Percentiles rank a stretch among this genome's conserved stretches.
These are phyloP conservation scores for Lactarius akahatsu DNA, from an alignment of 768 basidiomycete species.

Conservation along the genomic window DNA sequence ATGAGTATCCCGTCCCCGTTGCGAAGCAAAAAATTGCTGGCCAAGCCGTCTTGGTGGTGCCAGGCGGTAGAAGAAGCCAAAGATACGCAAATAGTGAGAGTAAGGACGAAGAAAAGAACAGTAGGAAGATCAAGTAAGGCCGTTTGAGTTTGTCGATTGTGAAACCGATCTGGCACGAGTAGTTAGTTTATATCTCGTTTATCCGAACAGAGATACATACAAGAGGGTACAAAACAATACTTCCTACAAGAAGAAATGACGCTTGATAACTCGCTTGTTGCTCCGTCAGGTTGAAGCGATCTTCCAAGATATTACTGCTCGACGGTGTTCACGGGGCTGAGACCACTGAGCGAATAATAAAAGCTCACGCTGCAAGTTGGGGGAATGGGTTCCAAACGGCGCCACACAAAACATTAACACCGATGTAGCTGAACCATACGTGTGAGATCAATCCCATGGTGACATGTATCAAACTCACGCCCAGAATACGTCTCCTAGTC, in stretches of 20 bases:
- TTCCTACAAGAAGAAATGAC: conserved; percentile 70
- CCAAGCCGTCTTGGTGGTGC: conserved; percentile 53
- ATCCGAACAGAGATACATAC: conserved; percentile 40
- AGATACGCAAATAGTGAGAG: conserved; percentile 60
- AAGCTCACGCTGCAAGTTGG: conserved; percentile 67
- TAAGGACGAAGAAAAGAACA: conserved; percentile 57
- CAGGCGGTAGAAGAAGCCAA: conserved; percentile 66
- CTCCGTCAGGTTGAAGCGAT: conserved; percentile 61
- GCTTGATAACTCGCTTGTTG: conserved; percentile 59
- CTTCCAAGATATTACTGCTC: conserved; percentile 68
- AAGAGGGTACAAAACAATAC: conserved; percentile 66
- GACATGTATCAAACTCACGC: conserved; percentile 44
- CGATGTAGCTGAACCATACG: conserved; percentile 55
- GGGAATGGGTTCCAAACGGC: conserved; percentile 76
- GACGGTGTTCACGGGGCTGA: background rate
- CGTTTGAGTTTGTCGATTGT: conserved; percentile 59
- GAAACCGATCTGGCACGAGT: conserved; percentile 53
- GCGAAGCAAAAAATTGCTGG: conserved; percentile 65
- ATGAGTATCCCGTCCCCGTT: conserved; percentile 70
- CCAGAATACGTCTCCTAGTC: conserved; percentile 78
- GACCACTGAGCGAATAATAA: background rate
- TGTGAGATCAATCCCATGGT: background rate
- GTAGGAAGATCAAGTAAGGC: conserved; percentile 54
- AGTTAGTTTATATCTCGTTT: conserved; percentile 7
- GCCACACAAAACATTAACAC: conserved; percentile 72